These are phyloP conservation scores for Silene uniflora DNA, from an alignment of 148 eudicot species.

Conservation along the genomic window DNA sequence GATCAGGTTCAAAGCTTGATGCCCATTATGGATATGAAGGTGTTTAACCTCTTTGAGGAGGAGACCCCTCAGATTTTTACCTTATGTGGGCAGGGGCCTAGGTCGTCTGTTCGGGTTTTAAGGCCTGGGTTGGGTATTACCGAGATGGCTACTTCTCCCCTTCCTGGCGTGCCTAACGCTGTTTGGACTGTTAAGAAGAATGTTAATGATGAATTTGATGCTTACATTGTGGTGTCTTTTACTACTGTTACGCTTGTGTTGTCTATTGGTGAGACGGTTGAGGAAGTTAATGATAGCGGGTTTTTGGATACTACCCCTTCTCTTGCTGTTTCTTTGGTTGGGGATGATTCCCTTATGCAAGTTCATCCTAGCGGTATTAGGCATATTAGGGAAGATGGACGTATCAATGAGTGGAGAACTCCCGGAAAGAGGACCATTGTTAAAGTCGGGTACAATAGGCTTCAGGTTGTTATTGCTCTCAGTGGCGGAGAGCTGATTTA, in stretches of 20 bases:
- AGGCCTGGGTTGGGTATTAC: constrained; percentile 94
- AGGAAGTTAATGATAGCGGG: constrained; percentile 98
- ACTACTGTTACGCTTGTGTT: constrained; percentile 98
- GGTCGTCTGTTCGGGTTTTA: constrained; percentile 78
- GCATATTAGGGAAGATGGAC: constrained; percentile 98
- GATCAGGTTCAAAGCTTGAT: constrained; percentile 96
- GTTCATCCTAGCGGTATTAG: constrained; percentile 97
- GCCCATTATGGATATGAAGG: constrained; percentile 99
- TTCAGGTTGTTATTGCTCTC: constrained; percentile 90
- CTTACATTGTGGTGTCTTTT: constrained; percentile 95
- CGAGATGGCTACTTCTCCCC: constrained; percentile 94
- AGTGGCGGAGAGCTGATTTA: constrained; percentile 98
- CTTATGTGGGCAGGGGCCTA: constrained; percentile 94
- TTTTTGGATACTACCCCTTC: constrained; percentile 97
- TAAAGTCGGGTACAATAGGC: constrained; percentile 92
- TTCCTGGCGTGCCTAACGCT: constrained; percentile 95
- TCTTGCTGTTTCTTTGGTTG: constrained; percentile 88
- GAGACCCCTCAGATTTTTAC: constrained; percentile 95
- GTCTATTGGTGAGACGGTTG: constrained; percentile 98
- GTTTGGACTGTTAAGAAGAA: constrained; percentile 99
- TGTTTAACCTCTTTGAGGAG: constrained; percentile 84
- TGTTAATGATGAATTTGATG: constrained; percentile 91
- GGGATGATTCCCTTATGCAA: constrained; percentile 98
- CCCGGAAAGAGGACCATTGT: constrained; percentile 98
- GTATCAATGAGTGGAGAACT: constrained; percentile 96